A percentile compares a stretch with the other conserved stretches of the same genome.
These are phyloP conservation scores for Colletotrichum sp. DNA, from an alignment of 2,329 filamentous ascomycete genomes.

Conservation along the genomic window DNA sequence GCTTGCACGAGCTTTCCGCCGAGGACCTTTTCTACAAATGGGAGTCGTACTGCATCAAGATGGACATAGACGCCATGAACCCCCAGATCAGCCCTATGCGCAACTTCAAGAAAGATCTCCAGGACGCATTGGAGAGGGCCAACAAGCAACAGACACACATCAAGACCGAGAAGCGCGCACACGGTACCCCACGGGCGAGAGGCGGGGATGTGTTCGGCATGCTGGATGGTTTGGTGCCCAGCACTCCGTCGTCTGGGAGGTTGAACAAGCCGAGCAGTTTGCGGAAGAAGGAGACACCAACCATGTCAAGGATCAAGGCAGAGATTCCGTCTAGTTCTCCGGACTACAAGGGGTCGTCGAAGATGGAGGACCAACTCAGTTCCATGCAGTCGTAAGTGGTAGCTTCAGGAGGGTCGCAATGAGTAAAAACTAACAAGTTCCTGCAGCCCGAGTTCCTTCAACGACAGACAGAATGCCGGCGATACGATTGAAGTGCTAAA, in stretches of 20 bases:
- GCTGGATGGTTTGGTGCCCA: constrained; percentile 74
- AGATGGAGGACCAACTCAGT: constrained; percentile 43
- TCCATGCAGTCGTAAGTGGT: constrained; percentile 41
- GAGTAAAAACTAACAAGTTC: background rate
- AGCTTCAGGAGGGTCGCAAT: background rate
- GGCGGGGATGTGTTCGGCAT: constrained; percentile 82
- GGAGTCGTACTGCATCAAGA: constrained; percentile 97
- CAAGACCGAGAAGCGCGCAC: constrained; percentile 66
- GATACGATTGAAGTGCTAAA: constrained; percentile 87
- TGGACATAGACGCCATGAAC: constrained; percentile 80
- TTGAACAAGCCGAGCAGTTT: constrained; percentile 29
- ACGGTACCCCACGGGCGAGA: constrained; percentile 68
- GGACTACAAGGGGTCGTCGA: constrained; percentile 44
- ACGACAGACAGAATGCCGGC: constrained; percentile 78
- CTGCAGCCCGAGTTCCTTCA: constrained; percentile 67
- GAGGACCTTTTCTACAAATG: constrained; percentile 98
- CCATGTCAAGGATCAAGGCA: constrained; percentile 49
- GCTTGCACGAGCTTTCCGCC: constrained; percentile 78
- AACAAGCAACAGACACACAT: constrained; percentile 65
- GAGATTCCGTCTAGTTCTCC: constrained; percentile 50
- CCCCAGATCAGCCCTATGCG: constrained; percentile 74
- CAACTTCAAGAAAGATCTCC: constrained; percentile 84
- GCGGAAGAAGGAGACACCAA: constrained; percentile 51
- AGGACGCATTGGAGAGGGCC: constrained; percentile 82
- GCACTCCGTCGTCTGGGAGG: constrained; percentile 52